Percentiles rank a stretch among this genome's conserved stretches.
Conservation (phyloP, 2,329 filamentous ascomycete genomes). For the Trichoderma lentiforme region DNA sequence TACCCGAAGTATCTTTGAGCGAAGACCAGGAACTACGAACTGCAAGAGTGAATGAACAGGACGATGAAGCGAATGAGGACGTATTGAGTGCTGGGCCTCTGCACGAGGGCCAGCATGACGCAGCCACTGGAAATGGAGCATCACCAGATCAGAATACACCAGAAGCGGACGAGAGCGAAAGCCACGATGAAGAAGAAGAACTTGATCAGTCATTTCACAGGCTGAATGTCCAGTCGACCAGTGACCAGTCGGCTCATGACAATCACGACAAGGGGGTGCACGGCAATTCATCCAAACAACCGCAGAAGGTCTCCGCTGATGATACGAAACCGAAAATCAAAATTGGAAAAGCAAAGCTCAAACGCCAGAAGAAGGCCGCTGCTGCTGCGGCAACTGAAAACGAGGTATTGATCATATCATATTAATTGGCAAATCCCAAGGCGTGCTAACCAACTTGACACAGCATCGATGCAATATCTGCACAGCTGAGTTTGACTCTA, state of each 20-base stretch:
- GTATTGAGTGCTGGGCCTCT: neutral
- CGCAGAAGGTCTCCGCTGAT: slow-evolving; percentile 28
- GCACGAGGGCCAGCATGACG: neutral
- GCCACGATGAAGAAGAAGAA: neutral
- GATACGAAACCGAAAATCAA: slow-evolving; percentile 36
- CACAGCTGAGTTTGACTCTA: slow-evolving; percentile 52
- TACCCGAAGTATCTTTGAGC: neutral
- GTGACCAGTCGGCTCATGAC: neutral
- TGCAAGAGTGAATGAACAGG: neutral
- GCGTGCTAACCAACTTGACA: slow-evolving; percentile 20
- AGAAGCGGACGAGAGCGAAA: neutral
- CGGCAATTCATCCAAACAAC: slow-evolving; percentile 13
- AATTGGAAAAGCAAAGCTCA: slow-evolving; percentile 50
- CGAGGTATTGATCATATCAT: slow-evolving; percentile 29
- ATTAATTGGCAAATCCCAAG: neutral
- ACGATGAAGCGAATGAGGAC: neutral
- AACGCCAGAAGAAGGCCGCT: slow-evolving; percentile 48
- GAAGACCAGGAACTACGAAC: neutral
- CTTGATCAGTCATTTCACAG: neutral
- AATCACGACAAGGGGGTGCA: neutral
- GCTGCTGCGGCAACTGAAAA: slow-evolving; percentile 33
- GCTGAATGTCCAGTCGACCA: neutral
- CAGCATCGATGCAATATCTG: slow-evolving; percentile 45
- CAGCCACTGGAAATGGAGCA: neutral
- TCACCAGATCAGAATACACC: neutral